These are phyloP conservation scores for Populus trichocarpa DNA, from an alignment of 441 rosid genomes.

Conservation along the genomic window DNA sequence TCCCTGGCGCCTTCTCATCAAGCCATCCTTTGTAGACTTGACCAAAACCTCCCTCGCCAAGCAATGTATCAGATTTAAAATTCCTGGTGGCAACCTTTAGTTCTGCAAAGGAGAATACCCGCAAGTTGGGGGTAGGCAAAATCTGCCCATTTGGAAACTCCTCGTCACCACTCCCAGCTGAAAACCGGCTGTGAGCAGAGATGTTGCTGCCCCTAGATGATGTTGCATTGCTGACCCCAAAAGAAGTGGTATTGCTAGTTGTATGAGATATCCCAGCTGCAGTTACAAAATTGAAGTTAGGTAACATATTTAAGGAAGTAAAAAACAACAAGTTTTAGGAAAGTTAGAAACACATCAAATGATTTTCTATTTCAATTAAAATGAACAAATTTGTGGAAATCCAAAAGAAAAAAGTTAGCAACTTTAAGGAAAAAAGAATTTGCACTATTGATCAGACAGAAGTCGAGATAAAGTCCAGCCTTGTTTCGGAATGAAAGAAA, in stretches of 20 bases:
- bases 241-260: conserved; percentile 43
- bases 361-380: neutral
- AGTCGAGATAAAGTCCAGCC: neutral
- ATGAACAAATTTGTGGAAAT: neutral
- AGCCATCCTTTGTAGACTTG: conserved; percentile 94
- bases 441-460: neutral
- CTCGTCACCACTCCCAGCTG: conserved; percentile 52
- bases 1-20: conserved; percentile 59
- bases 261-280: conserved; percentile 49
- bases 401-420: neutral
- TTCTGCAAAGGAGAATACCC: conserved; percentile 65
- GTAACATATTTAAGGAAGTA: neutral
- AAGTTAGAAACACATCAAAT: neutral
- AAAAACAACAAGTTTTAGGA: neutral
- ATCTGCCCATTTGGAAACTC: conserved; percentile 57
- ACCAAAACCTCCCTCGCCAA: conserved; percentile 98
- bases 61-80: conserved; percentile 67
- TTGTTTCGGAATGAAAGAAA: neutral
- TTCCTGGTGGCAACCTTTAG: conserved; percentile 65
- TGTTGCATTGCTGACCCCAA: conserved; percentile 26
- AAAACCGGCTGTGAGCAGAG: conserved; percentile 59
- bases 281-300: conserved; percentile 11
- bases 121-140: conserved; percentile 62
- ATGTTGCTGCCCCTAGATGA: conserved; percentile 63
- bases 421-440: neutral